phyloP scores from a whole-genome alignment of 2,329 filamentous ascomycete genomes.

The Curvularia sp. region DNA sequence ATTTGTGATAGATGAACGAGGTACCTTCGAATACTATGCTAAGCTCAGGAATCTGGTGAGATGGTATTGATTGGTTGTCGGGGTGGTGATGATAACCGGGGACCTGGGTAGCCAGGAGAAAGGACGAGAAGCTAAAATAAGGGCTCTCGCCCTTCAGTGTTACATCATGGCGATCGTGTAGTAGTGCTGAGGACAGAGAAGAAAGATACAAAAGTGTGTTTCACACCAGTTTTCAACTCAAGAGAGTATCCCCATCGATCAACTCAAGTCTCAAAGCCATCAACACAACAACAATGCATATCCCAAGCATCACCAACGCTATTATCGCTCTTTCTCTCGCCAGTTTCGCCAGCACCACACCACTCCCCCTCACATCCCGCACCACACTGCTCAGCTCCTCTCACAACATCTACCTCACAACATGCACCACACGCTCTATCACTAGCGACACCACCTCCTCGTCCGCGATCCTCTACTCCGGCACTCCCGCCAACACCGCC shows the following conservation, averaged over 20 bases:
- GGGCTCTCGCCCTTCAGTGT: neutral
- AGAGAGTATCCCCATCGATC: neutral
- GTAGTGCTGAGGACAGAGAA: neutral
- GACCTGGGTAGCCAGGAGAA: neutral
- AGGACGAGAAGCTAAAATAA: neutral
- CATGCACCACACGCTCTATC: constrained; percentile 20
- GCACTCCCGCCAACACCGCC: constrained; percentile 4
- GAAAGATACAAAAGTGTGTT: neutral
- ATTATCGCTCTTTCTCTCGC: neutral
- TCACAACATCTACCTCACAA: constrained; percentile 24
- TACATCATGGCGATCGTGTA: neutral
- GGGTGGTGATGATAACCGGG: neutral
- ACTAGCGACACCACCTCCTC: constrained; percentile 11
- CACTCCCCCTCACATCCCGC: neutral
- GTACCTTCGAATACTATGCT: neutral
- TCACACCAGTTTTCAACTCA: neutral
- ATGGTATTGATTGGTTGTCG: neutral
- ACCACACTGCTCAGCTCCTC: constrained; percentile 9
- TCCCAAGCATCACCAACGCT: neutral
- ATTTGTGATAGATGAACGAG: neutral
- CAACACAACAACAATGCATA: constrained; percentile 1
- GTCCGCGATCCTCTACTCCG: constrained; percentile 21
- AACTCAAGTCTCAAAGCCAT: neutral
- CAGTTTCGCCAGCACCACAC: constrained; percentile 1
- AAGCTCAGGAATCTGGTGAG: neutral